Percentiles rank a stretch among this genome's conserved stretches.
Conservation (phyloP, 331 rosid genomes). For the Stylosanthes scabra region DNA sequence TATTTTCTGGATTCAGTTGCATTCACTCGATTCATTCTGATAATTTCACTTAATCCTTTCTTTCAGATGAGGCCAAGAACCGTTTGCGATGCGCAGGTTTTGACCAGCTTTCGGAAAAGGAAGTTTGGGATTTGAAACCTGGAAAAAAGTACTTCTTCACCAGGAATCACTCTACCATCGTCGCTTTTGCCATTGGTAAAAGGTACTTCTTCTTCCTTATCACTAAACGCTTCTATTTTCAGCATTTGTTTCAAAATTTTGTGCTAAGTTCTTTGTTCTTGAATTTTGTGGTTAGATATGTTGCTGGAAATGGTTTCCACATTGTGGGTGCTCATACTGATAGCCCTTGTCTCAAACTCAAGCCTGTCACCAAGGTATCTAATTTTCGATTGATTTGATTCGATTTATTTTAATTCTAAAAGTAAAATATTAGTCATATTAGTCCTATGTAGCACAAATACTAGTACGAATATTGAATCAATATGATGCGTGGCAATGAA, state of each 20-base stretch:
- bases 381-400: neutral
- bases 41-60: neutral
- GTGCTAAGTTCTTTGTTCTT: constrained; percentile 8
- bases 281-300: constrained; percentile 48
- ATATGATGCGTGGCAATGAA: too few relatives aligned
- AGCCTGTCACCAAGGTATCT: constrained; percentile 64
- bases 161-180: constrained; percentile 70
- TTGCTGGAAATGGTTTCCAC: constrained; percentile 70
- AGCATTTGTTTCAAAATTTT: neutral
- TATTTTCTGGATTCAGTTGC: neutral
- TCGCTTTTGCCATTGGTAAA: constrained; percentile 76
- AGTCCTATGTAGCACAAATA: too few relatives aligned
- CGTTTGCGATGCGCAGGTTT: constrained; percentile 49
- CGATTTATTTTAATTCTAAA: neutral
- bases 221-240: neutral
- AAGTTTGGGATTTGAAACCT: constrained; percentile 62
- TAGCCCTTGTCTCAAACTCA: constrained; percentile 77
- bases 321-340: constrained; percentile 76
- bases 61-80: constrained; percentile 68
- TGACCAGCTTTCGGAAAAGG: constrained; percentile 65
- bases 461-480: too few relatives aligned
- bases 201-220: constrained; percentile 32
- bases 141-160: constrained; percentile 73
- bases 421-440: neutral
- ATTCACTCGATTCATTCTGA: neutral